phyloP scores from a whole-genome alignment of 2,329 filamentous ascomycete species.

The Paraphoma chrysanthemicola region DNA sequence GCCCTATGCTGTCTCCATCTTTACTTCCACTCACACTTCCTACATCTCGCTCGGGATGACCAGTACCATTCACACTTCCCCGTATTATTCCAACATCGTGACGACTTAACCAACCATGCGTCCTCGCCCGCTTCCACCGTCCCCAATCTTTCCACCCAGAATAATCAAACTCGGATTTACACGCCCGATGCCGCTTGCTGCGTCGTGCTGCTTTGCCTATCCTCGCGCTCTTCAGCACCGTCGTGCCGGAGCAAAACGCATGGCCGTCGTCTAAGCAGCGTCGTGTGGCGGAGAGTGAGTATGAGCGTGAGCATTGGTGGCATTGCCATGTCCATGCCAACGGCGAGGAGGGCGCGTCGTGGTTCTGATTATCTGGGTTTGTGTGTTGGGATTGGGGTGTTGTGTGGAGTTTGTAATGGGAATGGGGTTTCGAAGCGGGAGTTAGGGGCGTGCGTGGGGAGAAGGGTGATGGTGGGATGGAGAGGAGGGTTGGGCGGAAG shows the following conservation, averaged over 20 bases:
- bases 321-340: slow-evolving; percentile 62
- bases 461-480: slow-evolving; percentile 55
- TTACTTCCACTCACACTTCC: no score
- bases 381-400: slow-evolving; percentile 7
- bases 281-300: slow-evolving; percentile 57
- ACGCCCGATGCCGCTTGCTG: slow-evolving; percentile 49
- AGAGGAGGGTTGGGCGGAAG: slow-evolving; percentile 53
- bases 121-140: slow-evolving; percentile 48
- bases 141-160: slow-evolving; percentile 58
- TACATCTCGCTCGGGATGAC: no score
- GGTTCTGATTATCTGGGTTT: neutral
- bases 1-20: no score
- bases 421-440: neutral
- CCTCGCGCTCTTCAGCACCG: slow-evolving; percentile 44
- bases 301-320: slow-evolving; percentile 57
- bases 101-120: no score
- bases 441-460: slow-evolving; percentile 42
- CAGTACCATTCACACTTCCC: no score
- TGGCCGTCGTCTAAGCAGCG: slow-evolving; percentile 63
- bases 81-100: no score
- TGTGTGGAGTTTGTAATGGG: neutral
- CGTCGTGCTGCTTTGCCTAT: slow-evolving; percentile 8
- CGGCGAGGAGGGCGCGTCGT: slow-evolving; percentile 26
- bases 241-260: slow-evolving; percentile 59
- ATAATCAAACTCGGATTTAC: slow-evolving; percentile 61